Base-by-base conservation (phyloP, 2,329 filamentous ascomycete genomes). In the Epichloe festucae region DNA sequence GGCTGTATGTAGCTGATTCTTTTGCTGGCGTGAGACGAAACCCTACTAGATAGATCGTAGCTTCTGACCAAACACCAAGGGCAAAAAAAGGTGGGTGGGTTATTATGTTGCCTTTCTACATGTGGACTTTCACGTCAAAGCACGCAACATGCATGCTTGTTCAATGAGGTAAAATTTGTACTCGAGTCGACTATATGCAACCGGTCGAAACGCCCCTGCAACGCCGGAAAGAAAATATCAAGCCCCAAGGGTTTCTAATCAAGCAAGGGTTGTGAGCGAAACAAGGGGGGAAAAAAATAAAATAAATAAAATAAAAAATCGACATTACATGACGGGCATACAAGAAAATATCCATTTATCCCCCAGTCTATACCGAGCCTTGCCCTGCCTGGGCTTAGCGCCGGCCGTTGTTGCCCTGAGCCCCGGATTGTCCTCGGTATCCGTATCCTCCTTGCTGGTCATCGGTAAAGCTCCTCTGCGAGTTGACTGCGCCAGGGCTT, bases 381-480 rank as follows among this genome's bases (percentile, higher is more conserved):
- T 12, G n/a, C n/a, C 12, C 41, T 14, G 3, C 12, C 41, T 14
- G 3, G 23, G 7, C 17, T 23, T 23, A 23, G 31, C 43, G 21
- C 47, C 47, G 46, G 47, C 47, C 51, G 31, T 46, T 38, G 35
- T 36, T 52, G n/a, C 23, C 14, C 14, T 36, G 17, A 19, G 38
- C 17, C 21, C 35, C 35, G 23, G 36, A 38, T 31, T 41, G 46
- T 3, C 53, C 53, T 21, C 49, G 52, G 45, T 54, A 53, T 43
- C 49, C 51, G 5, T 49, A 35, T 8, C 47, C 41, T 15, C 15
- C 17, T 19, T 40, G 52, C 12, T 51, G 51, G 45, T 39, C 52
- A 15, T 53, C 53, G 35, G 51, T 52, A 21, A 60, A 59, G 27
- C 42, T 58, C 41, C 57, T 47, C 38, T 46, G 51, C 10, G 45